Evolutionary conservation across 306 rosid species (phyloP).

Genomic region (peach (Prunus persica)): DNA sequence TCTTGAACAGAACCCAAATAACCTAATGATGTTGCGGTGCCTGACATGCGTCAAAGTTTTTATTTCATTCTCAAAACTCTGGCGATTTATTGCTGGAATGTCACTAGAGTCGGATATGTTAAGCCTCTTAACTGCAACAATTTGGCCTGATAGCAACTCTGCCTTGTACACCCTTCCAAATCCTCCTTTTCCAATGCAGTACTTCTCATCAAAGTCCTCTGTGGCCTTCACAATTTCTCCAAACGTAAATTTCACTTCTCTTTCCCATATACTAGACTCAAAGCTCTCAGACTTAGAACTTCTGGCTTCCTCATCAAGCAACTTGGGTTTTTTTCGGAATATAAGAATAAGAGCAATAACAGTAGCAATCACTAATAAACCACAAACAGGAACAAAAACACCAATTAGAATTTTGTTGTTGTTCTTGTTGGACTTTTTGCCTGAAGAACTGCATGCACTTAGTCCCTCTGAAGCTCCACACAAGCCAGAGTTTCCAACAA

Average conservation of each 20-base stretch:
- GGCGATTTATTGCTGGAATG: conserved; percentile 38
- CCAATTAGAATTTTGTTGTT: conserved; percentile 35
- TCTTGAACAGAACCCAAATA: conserved; percentile 56
- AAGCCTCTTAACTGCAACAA: conserved; percentile 60
- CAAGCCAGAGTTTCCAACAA: conserved; percentile 47
- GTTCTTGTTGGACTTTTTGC: conserved; percentile 25
- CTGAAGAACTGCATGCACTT: conserved; percentile 19
- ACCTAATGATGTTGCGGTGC: conserved; percentile 69
- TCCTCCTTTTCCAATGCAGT: conserved; percentile 75
- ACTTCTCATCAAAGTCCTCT: conserved; percentile 45
- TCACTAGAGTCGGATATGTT: conserved; percentile 39
- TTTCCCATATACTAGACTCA: conserved; percentile 37
- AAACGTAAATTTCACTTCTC: conserved; percentile 49
- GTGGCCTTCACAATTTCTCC: conserved; percentile 56
- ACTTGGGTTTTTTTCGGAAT: conserved; percentile 6
- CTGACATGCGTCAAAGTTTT: conserved; percentile 50
- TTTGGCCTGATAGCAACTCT: conserved; percentile 29
- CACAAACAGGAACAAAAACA: conserved; percentile 42
- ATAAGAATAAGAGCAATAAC: conserved; percentile 20
- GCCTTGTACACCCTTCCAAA: conserved; percentile 68
- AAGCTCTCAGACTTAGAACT: conserved; percentile 9
- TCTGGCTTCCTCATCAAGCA: conserved; percentile 29
- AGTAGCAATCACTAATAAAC: conserved; percentile 22
- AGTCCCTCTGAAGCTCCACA: conserved; percentile 49
- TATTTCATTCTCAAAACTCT: conserved; percentile 60